Percentiles rank a stretch among this genome's conserved stretches.
phyloP scores from a whole-genome alignment of 192 early-diverging fungal genomes.

The Entomortierella beljakovae region DNA sequence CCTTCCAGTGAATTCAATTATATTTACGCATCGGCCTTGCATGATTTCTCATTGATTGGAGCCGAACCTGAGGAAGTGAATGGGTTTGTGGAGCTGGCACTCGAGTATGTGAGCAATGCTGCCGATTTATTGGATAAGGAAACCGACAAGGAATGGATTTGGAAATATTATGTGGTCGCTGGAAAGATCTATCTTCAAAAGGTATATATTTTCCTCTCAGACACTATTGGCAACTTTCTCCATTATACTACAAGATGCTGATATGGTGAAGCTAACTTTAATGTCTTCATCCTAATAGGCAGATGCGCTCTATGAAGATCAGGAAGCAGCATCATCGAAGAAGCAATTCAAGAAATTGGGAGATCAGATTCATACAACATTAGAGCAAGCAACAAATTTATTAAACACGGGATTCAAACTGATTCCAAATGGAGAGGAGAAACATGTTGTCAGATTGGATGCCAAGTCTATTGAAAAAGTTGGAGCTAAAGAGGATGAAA shows the following conservation, averaged over 20 bases:
- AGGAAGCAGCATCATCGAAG: constrained; percentile 42
- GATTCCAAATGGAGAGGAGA: constrained; percentile 43
- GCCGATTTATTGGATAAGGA: constrained; percentile 33
- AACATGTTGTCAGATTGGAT: constrained; percentile 39
- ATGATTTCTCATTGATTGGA: constrained; percentile 54
- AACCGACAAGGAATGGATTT: constrained; percentile 17
- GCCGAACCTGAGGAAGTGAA: constrained; percentile 32
- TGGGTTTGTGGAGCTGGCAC: constrained; percentile 47
- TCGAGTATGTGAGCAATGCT: constrained; percentile 35
- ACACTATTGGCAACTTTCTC: too few species aligned
- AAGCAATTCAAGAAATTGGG: constrained; percentile 40
- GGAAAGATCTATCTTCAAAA: constrained; percentile 46
- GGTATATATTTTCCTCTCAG: too few species aligned
- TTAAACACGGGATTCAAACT: constrained; percentile 26
- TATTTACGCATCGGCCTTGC: constrained; percentile 63
- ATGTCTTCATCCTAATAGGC: too few species aligned
- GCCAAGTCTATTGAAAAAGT: constrained; percentile 50
- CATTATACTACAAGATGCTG: too few species aligned
- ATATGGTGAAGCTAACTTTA: too few species aligned
- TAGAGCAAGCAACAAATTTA: constrained; percentile 32
- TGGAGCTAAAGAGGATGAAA: constrained; percentile 31
- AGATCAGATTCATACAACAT: constrained; percentile 33
- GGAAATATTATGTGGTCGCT: constrained; percentile 50
- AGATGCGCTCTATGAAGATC: constrained; percentile 44
- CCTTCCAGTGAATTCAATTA: constrained; percentile 57